phyloP scores from a whole-genome alignment of 1,139 yeast species.

The Scheffersomyces cryptocercus region DNA sequence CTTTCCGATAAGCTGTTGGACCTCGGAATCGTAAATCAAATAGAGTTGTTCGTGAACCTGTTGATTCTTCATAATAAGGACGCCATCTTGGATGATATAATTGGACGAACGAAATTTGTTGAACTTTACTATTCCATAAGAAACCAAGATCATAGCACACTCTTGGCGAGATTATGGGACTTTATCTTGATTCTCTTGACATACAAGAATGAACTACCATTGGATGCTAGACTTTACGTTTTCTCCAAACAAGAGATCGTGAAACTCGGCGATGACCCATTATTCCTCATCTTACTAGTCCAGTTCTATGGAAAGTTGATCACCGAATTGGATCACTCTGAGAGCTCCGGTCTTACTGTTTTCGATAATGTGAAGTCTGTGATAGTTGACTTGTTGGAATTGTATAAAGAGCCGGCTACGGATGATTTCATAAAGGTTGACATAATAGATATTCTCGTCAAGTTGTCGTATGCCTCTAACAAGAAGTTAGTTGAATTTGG shows the following conservation, averaged over 20 bases:
- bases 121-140: slow-evolving; percentile 6
- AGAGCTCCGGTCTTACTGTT: slow-evolving; percentile 4
- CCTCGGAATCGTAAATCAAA: slow-evolving; percentile 17
- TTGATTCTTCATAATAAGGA: slow-evolving; percentile 4
- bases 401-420: slow-evolving; percentile 3
- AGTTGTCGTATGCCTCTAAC: slow-evolving; percentile 16
- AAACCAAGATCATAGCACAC: slow-evolving; percentile 7
- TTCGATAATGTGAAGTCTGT: slow-evolving; percentile 14
- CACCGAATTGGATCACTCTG: slow-evolving; percentile 4
- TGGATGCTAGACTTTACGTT: slow-evolving; percentile 10
- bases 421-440: slow-evolving; percentile 13
- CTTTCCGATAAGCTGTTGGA: slow-evolving; percentile 9
- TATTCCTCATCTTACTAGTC: slow-evolving; percentile 25
- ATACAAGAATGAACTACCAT: slow-evolving; percentile 2
- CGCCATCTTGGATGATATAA: slow-evolving; percentile 7
- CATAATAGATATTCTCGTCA: slow-evolving; percentile 17
- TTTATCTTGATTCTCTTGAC: slow-evolving; percentile 16
- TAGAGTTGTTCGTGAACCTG: slow-evolving; percentile 16
- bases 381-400: slow-evolving; percentile 10
- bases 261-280: slow-evolving; percentile 21
- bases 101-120: slow-evolving; percentile 8
- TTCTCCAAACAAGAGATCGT: slow-evolving; percentile 14
- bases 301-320: slow-evolving; percentile 30
- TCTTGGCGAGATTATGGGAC: slow-evolving; percentile 27
- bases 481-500: slow-evolving; percentile 8